Conservation (phyloP, 768 basidiomycete genomes). For the Mycena pura region DNA sequence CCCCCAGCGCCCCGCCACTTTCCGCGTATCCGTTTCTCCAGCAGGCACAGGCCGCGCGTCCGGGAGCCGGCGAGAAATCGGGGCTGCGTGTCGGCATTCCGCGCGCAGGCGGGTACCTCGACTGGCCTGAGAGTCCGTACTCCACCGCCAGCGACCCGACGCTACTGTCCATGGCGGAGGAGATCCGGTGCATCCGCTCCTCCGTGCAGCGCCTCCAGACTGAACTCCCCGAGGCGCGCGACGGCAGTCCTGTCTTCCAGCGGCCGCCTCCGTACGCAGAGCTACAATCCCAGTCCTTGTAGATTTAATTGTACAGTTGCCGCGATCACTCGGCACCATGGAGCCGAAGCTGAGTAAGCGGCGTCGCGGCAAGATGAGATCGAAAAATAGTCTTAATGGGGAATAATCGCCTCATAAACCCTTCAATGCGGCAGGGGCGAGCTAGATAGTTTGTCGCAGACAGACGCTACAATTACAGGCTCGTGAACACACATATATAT, state of each 20-base stretch:
- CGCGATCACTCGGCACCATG: no score
- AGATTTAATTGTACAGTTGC: no score
- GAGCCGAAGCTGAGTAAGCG: no score
- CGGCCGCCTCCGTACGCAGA: slow-evolving; percentile 4
- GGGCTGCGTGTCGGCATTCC: neutral
- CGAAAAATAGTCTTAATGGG: no score
- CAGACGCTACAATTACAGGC: no score
- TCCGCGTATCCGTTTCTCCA: neutral
- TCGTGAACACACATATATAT: no score
- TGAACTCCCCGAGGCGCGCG: neutral
- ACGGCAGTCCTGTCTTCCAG: neutral
- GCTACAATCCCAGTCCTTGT: no score
- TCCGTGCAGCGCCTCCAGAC: slow-evolving; percentile 8
- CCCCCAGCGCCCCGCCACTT: neutral
- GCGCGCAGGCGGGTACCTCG: neutral
- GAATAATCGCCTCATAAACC: no score
- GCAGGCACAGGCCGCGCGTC: neutral
- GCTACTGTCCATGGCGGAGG: neutral
- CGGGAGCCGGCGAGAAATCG: neutral
- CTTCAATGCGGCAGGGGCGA: no score
- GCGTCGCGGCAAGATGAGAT: no score
- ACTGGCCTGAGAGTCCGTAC: neutral
- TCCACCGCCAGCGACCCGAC: neutral
- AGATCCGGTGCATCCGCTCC: neutral
- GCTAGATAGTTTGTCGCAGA: no score